These are phyloP conservation scores for Coemansia sp. DNA, from an alignment of 192 early-diverging fungal species.

Conservation along the genomic window DNA sequence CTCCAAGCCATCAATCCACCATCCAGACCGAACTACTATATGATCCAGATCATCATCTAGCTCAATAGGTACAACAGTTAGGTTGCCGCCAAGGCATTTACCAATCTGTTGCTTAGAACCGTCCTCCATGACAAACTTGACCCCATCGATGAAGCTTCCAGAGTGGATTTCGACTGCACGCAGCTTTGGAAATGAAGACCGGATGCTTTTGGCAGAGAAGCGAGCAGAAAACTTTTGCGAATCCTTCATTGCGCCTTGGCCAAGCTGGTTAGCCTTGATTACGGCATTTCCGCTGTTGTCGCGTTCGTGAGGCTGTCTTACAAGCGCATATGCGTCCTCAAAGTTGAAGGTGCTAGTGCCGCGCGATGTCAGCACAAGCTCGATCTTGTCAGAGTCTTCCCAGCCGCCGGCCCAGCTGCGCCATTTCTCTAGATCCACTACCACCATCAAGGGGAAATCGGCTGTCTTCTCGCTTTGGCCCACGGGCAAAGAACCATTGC, in stretches of 20 bases:
- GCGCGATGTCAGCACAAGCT: slow-evolving; percentile 40
- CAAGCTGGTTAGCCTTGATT: slow-evolving; percentile 33
- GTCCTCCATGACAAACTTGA: slow-evolving; percentile 52
- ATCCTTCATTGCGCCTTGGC: slow-evolving; percentile 45
- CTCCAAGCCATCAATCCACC: slow-evolving; percentile 64
- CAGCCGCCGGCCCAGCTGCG: slow-evolving; percentile 32
- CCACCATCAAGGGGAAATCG: slow-evolving; percentile 22
- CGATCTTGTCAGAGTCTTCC: slow-evolving; percentile 28
- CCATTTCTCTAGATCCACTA: slow-evolving; percentile 16
- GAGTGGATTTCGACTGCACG: slow-evolving; percentile 44
- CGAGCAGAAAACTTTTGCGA: slow-evolving; percentile 22
- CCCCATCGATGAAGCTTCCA: slow-evolving; percentile 57
- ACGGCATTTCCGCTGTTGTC: slow-evolving; percentile 27
- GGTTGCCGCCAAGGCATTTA: slow-evolving; percentile 34
- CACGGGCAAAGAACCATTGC: slow-evolving; percentile 26
- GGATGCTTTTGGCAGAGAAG: slow-evolving; percentile 31
- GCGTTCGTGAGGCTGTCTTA: not conserved
- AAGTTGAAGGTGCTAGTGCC: slow-evolving; percentile 24
- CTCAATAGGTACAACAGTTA: slow-evolving; percentile 34
- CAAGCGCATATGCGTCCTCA: slow-evolving; percentile 15
- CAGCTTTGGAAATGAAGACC: slow-evolving; percentile 18
- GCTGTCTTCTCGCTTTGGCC: slow-evolving; percentile 26
- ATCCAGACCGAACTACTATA: slow-evolving; percentile 57
- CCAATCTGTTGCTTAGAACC: slow-evolving; percentile 50
- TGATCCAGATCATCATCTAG: slow-evolving; percentile 54